phyloP scores from a whole-genome alignment of 2,329 filamentous ascomycete genomes.

The Arthrocladium fulminans region DNA sequence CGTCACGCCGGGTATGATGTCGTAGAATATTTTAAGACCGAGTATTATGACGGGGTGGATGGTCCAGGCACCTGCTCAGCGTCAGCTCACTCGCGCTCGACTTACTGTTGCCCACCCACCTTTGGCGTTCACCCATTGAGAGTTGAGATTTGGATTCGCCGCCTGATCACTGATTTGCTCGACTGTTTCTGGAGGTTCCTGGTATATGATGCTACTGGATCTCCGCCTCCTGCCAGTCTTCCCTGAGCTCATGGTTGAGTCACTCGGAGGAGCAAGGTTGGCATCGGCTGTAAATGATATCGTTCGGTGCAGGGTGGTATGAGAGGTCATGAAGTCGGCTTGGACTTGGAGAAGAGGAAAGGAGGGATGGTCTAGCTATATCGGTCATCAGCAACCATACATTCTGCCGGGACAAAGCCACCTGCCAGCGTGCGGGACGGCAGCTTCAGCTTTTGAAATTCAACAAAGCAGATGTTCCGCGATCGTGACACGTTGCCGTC shows the following conservation, averaged over 20 bases:
- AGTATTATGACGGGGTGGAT: constrained; percentile 93
- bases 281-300: constrained; percentile 83
- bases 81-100: constrained; percentile 6
- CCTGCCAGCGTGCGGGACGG: neutral
- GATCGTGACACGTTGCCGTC: neutral
- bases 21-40: constrained; percentile 89
- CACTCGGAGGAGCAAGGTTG: constrained; percentile 54
- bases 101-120: constrained; percentile 49
- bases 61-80: constrained; percentile 74
- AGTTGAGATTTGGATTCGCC: constrained; percentile 87
- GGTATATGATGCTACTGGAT: constrained; percentile 97
- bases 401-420: neutral
- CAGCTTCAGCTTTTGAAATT: neutral
- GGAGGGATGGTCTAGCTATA: neutral
- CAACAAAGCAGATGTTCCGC: neutral
- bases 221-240: constrained; percentile 73
- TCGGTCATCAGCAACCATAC: neutral
- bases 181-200: constrained; percentile 90
- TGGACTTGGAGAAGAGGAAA: neutral
- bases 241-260: constrained; percentile 50
- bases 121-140: constrained; percentile 98
- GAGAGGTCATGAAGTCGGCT: constrained; percentile 19
- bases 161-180: constrained; percentile 97
- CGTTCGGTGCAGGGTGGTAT: constrained; percentile 78
- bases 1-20: constrained; percentile 89